These are phyloP conservation scores for Xylaria nigripes DNA, from an alignment of 495 filamentous ascomycete species.

Conservation along the genomic window DNA sequence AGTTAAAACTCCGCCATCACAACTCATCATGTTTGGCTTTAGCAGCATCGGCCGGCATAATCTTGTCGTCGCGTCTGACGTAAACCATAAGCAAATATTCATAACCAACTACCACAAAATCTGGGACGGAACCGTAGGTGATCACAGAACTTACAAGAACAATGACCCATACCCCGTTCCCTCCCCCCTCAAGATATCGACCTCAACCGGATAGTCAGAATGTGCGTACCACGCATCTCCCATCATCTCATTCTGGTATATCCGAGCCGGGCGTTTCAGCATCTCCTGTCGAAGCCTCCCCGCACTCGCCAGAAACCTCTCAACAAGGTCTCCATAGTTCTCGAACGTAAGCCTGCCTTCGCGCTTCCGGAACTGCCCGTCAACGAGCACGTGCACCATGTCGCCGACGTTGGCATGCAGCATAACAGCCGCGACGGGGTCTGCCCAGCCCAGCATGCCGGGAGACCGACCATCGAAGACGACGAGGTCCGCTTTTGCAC, in stretches of 20 bases:
- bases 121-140: neutral
- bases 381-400: slow-evolving; percentile 40
- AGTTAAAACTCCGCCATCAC: neutral
- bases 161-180: slow-evolving; percentile 23
- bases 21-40: slow-evolving; percentile 3
- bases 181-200: slow-evolving; percentile 14
- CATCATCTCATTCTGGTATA: slow-evolving; percentile 13
- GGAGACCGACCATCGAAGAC: slow-evolving; percentile 42
- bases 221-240: slow-evolving; percentile 9
- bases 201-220: slow-evolving; percentile 13
- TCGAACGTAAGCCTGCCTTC: slow-evolving; percentile 26
- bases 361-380: slow-evolving; percentile 36
- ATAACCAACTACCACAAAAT: too few relatives aligned
- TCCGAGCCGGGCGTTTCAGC: slow-evolving; percentile 8
- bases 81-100: neutral
- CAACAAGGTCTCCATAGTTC: slow-evolving; percentile 20
- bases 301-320: slow-evolving; percentile 27
- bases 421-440: slow-evolving; percentile 46
- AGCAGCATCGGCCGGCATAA: neutral
- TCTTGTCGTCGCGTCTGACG: neutral
- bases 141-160: slow-evolving; percentile 11
- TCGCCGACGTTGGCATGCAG: slow-evolving; percentile 43
- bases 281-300: slow-evolving; percentile 19
- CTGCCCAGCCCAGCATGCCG: slow-evolving; percentile 39
- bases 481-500: slow-evolving; percentile 43